A percentile compares a stretch with the other conserved stretches of the same genome.
Conservation (phyloP, 2,329 filamentous ascomycete genomes). For the Alternaria triticina region DNA sequence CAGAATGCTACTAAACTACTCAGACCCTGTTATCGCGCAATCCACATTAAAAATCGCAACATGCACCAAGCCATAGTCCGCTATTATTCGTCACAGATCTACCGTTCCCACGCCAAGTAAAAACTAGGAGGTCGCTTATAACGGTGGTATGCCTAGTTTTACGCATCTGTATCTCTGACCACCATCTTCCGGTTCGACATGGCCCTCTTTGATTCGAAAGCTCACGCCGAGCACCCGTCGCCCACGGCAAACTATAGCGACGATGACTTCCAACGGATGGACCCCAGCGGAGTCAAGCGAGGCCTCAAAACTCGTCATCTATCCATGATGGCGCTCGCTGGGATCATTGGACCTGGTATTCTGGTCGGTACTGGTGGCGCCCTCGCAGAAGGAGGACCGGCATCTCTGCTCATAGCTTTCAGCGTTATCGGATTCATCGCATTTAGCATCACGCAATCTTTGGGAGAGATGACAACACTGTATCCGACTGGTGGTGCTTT, state of each 20-base stretch:
- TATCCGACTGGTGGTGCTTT: constrained; percentile 76
- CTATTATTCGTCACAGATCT: constrained; percentile 1
- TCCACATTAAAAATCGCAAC: constrained; percentile 15
- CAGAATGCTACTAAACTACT: neutral
- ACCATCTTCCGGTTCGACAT: constrained; percentile 14
- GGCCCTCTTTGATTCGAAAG: constrained; percentile 31
- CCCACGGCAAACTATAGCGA: constrained; percentile 28
- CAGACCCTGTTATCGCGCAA: constrained; percentile 16
- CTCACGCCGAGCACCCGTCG: constrained; percentile 19
- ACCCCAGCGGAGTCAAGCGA: constrained; percentile 71
- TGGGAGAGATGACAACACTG: constrained; percentile 76
- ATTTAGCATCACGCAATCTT: constrained; percentile 71
- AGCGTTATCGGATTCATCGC: constrained; percentile 75
- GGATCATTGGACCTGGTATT: constrained; percentile 71
- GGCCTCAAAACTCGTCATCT: constrained; percentile 72
- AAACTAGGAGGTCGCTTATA: constrained; percentile 14
- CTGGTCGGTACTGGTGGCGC: constrained; percentile 75
- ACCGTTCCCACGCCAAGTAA: constrained; percentile 18
- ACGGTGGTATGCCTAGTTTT: neutral
- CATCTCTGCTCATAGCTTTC: constrained; percentile 75
- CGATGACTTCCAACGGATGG: constrained; percentile 48
- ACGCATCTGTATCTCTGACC: neutral
- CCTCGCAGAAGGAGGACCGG: constrained; percentile 71
- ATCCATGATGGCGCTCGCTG: constrained; percentile 61
- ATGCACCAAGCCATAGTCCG: constrained; percentile 11